These are phyloP conservation scores for Naganishia randhawae DNA, from an alignment of 768 basidiomycete genomes.

Conservation along the genomic window DNA sequence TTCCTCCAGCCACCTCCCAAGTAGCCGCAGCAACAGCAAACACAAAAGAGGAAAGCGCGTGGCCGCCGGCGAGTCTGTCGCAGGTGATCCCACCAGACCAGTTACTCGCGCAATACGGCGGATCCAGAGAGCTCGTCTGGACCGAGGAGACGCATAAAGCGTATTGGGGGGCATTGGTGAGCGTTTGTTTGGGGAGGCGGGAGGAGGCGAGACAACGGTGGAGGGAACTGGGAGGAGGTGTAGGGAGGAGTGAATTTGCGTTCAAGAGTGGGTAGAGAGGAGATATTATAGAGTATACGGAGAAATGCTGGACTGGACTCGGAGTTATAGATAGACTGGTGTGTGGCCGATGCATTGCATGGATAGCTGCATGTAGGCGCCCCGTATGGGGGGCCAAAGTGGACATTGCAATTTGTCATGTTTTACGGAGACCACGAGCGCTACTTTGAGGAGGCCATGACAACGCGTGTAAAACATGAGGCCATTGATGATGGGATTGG, in stretches of 20 bases:
- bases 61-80: conserved; percentile 30
- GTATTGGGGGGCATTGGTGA: conserved; percentile 25
- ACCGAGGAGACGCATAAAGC: conserved; percentile 13
- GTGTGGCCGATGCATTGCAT: too few relatives aligned
- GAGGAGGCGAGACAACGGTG: conserved; percentile 4
- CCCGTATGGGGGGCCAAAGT: too few relatives aligned
- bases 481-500: too few relatives aligned
- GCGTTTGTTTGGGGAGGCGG: conserved; percentile 14
- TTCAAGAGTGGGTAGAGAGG: background rate
- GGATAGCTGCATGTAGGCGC: too few relatives aligned
- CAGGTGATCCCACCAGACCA: conserved; percentile 31
- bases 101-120: conserved; percentile 42
- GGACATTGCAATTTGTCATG: too few relatives aligned
- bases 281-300: background rate
- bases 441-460: too few relatives aligned
- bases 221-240: conserved; percentile 22
- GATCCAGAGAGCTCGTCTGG: conserved; percentile 28
- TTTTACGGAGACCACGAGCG: too few relatives aligned
- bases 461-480: too few relatives aligned
- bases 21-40: background rate
- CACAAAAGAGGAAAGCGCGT: conserved; percentile 32
- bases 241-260: conserved; percentile 22
- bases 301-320: background rate
- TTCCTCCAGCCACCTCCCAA: background rate
- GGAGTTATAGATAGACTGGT: too few relatives aligned